Base-by-base conservation (phyloP, 169 alveolate species). In the Babesia bovis region DNA sequence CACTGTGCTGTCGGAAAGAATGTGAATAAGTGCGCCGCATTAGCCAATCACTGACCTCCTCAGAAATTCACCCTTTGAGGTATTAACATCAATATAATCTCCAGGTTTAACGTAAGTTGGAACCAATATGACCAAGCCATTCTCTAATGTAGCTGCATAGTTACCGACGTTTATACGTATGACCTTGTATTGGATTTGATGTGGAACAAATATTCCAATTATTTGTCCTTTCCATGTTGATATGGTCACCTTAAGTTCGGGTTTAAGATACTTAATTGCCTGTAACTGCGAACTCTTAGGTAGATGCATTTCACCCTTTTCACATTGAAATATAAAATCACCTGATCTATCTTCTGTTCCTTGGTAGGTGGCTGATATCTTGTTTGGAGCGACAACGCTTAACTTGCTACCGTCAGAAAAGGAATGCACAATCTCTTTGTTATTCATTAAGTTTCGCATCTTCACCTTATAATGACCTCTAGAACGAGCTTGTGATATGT, bases 71-170 rank as follows among this genome's bases (percentile, higher is more conserved):
- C 87, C 82, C 35, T 56, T 68, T 9, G 74, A 57, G 13, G 87
- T 78, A 61, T 58, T 78, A 17, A 78, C 52, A 19, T 78, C 83
- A 19, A 78, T 49, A 38, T 47, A 36, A 35, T 78, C 87, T 4
- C 76, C 76, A 9, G n/a, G 74, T 38, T 78, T 78, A 23, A 78
- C 52, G 59, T 78, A 78, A 15, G 87, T 25, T 19, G 87, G 87
- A 1, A 78, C 87, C 23, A 69, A 19, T 19, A 78, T 66, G 2
- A 59, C 76, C 52, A 78, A 3, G 4, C 83, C 83, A 32, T 78
- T 78, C 3, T 78, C 87, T 28, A 78, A 61, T 33, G 87, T 78
- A 3, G 87, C 87, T 9, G 87, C 87, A 30, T 33, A 78, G 44
- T 78, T 78, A 0, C 87, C 82, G 15, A 81, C 33, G 52, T 78